Evolutionary conservation across 2,329 filamentous ascomycete genomes (phyloP), one percentile per base, ranked within the genome.

Genomic region (Paramyrothecium sp.): DNA sequence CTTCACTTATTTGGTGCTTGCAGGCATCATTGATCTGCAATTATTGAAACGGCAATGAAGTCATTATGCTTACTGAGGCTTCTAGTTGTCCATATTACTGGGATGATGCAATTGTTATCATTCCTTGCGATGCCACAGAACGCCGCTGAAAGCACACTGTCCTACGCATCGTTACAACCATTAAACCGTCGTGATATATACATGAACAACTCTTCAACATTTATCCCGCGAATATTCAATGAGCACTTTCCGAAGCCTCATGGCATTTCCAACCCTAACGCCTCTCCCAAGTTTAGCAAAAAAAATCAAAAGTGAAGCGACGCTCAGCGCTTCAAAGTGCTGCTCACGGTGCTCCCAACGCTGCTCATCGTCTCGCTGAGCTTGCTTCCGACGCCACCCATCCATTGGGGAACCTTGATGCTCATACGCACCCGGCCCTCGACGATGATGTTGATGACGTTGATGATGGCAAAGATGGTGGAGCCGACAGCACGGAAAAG

Each of bases 401-500:
- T 67, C 74, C 80, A 83, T 65, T 78, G 77, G 11, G 82, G 81
- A 46, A 80, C 72, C 74, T 83, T 84, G 49, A 87, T 71, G 54
- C 75, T 83, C 64, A 86, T 74, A 50, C 82, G 75, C 19, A 97
- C 84, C 65, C 91, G 87, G 0, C 92, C 94, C 74, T 99, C 94
- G 41, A 95, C 91, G 41, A 96, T 80, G 68, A 88, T 89, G 70
- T 96, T 94, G 56, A 99, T 77, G 34, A 88, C 78, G 69, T 96
- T 94, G 68, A 98, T 87, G 58, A 97, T 73, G 2, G 91, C 88
- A 76, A 96, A 99, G 0, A 91, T 85, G 1, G 87, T 88, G 11
- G 84, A 89, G 0, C 95, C 95, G 2, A 97, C 72, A 1, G 92
- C 93, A 61, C 95, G 86, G 81, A 99, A 97, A 7, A 95, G 78